phyloP scores from a whole-genome alignment of 305 asterid genomes.

The Ajuga reptans region DNA sequence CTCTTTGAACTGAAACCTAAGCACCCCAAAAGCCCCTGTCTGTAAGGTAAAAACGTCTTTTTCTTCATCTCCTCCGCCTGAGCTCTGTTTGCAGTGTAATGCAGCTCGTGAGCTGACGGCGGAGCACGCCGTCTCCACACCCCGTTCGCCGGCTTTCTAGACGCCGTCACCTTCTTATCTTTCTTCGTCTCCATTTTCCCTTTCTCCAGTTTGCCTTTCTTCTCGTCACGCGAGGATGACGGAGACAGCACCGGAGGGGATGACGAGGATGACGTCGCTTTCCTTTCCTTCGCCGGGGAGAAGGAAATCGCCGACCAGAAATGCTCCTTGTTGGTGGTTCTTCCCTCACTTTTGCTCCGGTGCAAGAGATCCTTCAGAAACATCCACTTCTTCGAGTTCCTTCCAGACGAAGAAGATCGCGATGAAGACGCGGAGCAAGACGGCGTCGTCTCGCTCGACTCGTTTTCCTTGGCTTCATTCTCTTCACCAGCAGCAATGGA shows the following conservation, averaged over 20 bases:
- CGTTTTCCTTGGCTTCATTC: slow-evolving; percentile 19
- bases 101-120: slow-evolving; percentile 57
- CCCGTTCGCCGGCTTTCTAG: no score
- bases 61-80: slow-evolving; percentile 63
- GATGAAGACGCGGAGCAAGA: slow-evolving; percentile 49
- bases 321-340: slow-evolving; percentile 35
- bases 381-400: slow-evolving; percentile 53
- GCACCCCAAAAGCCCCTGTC: slow-evolving; percentile 47
- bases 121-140: slow-evolving; percentile 36
- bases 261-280: slow-evolving; percentile 25
- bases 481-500: neutral
- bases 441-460: slow-evolving; percentile 44
- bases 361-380: slow-evolving; percentile 46
- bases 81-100: slow-evolving; percentile 52
- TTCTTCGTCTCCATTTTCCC: slow-evolving; percentile 14
- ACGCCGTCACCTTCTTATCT: slow-evolving; percentile 41
- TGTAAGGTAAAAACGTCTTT: slow-evolving; percentile 58
- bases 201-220: slow-evolving; percentile 20
- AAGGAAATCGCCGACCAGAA: slow-evolving; percentile 56
- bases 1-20: slow-evolving; percentile 47
- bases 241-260: slow-evolving; percentile 36
- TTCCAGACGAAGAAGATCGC: slow-evolving; percentile 42
- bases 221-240: slow-evolving; percentile 40
- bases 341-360: slow-evolving; percentile 46
- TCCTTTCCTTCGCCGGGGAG: slow-evolving; percentile 34